phyloP scores from a whole-genome alignment of 768 basidiomycete species.

The Lyophyllum atratum region DNA sequence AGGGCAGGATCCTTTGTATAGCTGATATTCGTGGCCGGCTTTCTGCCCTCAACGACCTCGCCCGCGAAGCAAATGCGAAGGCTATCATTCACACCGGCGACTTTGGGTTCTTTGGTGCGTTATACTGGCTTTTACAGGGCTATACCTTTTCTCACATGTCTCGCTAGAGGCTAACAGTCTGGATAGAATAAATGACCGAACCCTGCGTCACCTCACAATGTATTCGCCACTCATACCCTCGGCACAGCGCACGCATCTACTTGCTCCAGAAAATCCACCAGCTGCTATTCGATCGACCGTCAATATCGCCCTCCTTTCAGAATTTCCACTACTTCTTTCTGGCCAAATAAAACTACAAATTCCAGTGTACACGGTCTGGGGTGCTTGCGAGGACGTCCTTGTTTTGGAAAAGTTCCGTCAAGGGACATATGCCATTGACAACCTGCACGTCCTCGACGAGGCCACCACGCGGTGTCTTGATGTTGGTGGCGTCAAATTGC shows the following conservation, averaged over 20 bases:
- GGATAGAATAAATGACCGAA: constrained; percentile 91
- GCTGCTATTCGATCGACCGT: constrained; percentile 71
- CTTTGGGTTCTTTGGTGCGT: constrained; percentile 95
- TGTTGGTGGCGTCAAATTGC: constrained; percentile 89
- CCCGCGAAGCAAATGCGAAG: constrained; percentile 83
- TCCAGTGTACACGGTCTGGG: constrained; percentile 96
- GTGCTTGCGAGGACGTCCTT: constrained; percentile 94
- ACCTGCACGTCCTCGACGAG: constrained; percentile 92
- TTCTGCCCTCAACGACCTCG: constrained; percentile 87
- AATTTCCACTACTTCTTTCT: constrained; percentile 89
- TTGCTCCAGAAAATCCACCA: constrained; percentile 70
- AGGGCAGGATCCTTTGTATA: constrained; percentile 89
- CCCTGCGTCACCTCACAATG: constrained; percentile 92
- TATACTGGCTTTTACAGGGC: background rate
- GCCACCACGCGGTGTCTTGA: constrained; percentile 92
- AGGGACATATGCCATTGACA: constrained; percentile 80
- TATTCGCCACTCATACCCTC: constrained; percentile 92
- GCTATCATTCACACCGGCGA: constrained; percentile 98
- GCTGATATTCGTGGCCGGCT: constrained; percentile 92
- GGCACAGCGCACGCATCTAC: constrained; percentile 78
- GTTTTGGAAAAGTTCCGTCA: constrained; percentile 93
- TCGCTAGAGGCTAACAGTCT: constrained; percentile 72
- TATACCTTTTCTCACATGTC: background rate
- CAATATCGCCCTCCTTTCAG: constrained; percentile 81
- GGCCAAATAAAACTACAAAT: constrained; percentile 90